Evolutionary conservation across 2,329 filamentous ascomycete species (phyloP), one percentile per base, ranked within the genome.

Genomic region (Colletotrichum sp.): DNA sequence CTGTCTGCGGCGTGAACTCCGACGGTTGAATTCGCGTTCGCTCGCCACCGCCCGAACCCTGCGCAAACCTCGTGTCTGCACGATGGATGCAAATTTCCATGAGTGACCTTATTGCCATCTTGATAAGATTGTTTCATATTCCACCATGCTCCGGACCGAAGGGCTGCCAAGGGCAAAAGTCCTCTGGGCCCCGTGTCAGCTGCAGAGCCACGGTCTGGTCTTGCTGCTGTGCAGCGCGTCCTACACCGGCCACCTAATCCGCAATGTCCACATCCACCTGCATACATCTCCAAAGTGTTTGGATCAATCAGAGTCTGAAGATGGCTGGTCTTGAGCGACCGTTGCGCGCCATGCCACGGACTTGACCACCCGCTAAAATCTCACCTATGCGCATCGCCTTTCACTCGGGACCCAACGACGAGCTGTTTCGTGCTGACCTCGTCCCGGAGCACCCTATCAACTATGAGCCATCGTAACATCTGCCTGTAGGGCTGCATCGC

Each of bases 341-440:
- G 48, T 65, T 68, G 60, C 36, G 64, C 32, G 57, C 70, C 70
- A 64, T 75, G 63, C 34, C 43, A 65, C 48, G 48, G 70, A 65
- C 59, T 36, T 65, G 59, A 26, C 69, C 69, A 59, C 5, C 43
- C 64, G 30, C 74, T 76, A 76, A 76, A 76, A 76, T 76, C 74
- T 76, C 61, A 75, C 73, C 39, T 73, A 43, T 59, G 39, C 64
- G 74, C 71, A 32, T 76, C 52, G 66, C 28, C 65, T 74, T 76
- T 73, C 59, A 48, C 18, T 69, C 30, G 34, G 65, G 21, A 32
- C 63, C 59, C 69, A 28, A 26, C 57, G 15, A 59, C 8, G 13
- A 36, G 34, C 24, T 18, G 16, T n/a, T 39, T 18, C 21, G 26
- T 48, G 57, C 60, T 34, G 59, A 76, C 13, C 48, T n/a, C 60